These are phyloP conservation scores for Rhodotorula sp. DNA, from an alignment of 1,284 basidiomycete genomes.

Conservation along the genomic window DNA sequence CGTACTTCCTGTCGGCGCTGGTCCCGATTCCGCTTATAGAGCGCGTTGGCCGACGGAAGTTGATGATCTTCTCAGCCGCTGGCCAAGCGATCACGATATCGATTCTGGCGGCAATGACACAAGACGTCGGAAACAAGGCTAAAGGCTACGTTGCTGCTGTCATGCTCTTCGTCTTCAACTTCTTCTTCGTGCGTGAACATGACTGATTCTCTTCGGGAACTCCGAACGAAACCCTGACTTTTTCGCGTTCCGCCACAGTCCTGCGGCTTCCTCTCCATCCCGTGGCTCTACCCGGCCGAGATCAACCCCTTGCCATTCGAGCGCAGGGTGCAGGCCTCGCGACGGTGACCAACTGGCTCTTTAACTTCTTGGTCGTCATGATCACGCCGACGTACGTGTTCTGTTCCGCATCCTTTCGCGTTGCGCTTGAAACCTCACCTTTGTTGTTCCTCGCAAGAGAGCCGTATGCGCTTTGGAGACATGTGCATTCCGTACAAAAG, in stretches of 20 bases:
- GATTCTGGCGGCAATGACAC: neutral
- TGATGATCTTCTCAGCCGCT: neutral
- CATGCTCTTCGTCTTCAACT: slow-evolving; percentile 10
- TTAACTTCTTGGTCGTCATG: too few species aligned
- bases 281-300: neutral
- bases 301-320: too few species aligned
- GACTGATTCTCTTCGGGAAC: neutral
- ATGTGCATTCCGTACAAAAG: too few species aligned
- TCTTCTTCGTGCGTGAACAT: neutral
- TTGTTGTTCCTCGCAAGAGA: too few species aligned
- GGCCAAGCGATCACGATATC: neutral
- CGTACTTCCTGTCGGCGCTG: slow-evolving; percentile 1
- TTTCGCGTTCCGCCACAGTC: neutral
- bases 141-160: neutral
- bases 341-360: too few species aligned
- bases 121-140: neutral
- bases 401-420: too few species aligned
- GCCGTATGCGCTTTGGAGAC: too few species aligned
- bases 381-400: too few species aligned
- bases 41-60: slow-evolving; percentile 7
- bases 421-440: too few species aligned
- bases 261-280: slow-evolving; percentile 3
- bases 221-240: neutral
- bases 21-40: slow-evolving; percentile 2
- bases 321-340: too few species aligned